phyloP scores from a whole-genome alignment of 371 early-diverging fungal species.

The Mucor lusitanicus region DNA sequence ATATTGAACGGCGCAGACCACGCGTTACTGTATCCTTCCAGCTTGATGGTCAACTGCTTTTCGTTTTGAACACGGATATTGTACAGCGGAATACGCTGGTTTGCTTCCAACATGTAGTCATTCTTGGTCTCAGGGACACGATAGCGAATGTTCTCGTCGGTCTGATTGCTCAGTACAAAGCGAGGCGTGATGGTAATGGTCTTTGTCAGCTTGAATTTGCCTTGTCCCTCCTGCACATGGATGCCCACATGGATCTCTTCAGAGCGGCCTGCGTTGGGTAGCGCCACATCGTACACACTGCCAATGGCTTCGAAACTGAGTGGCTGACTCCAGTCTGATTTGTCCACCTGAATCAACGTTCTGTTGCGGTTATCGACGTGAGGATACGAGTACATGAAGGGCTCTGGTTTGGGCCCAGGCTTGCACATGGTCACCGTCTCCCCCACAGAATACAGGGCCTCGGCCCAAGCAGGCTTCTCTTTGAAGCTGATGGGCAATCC shows the following conservation, averaged over 20 bases:
- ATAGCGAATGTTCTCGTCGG: slow-evolving; percentile 71
- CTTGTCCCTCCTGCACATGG: slow-evolving; percentile 76
- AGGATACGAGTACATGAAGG: slow-evolving; percentile 95
- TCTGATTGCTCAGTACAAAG: slow-evolving; percentile 86
- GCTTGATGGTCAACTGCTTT: slow-evolving; percentile 69
- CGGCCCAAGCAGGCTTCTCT: slow-evolving; percentile 77
- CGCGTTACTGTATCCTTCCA: slow-evolving; percentile 70
- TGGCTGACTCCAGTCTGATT: slow-evolving; percentile 91
- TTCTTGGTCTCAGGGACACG: slow-evolving; percentile 70
- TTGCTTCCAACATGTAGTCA: slow-evolving; percentile 53
- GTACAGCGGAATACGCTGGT: slow-evolving; percentile 69
- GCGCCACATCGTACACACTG: slow-evolving; percentile 74
- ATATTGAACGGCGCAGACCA: slow-evolving; percentile 94
- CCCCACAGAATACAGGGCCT: slow-evolving; percentile 71
- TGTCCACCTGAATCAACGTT: slow-evolving; percentile 73
- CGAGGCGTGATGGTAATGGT: slow-evolving; percentile 91
- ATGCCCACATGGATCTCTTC: slow-evolving; percentile 85
- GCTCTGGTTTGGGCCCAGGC: slow-evolving; percentile 54
- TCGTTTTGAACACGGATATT: slow-evolving; percentile 64
- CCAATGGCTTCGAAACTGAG: slow-evolving; percentile 96
- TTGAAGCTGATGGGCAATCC: slow-evolving; percentile 81
- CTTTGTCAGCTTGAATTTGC: slow-evolving; percentile 77
- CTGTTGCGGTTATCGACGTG: slow-evolving; percentile 82
- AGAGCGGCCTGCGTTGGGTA: slow-evolving; percentile 56
- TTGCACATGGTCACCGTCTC: slow-evolving; percentile 48